These are phyloP conservation scores for Xerocomus amazonicus DNA, from an alignment of 1,284 basidiomycete species.

Conservation along the genomic window DNA sequence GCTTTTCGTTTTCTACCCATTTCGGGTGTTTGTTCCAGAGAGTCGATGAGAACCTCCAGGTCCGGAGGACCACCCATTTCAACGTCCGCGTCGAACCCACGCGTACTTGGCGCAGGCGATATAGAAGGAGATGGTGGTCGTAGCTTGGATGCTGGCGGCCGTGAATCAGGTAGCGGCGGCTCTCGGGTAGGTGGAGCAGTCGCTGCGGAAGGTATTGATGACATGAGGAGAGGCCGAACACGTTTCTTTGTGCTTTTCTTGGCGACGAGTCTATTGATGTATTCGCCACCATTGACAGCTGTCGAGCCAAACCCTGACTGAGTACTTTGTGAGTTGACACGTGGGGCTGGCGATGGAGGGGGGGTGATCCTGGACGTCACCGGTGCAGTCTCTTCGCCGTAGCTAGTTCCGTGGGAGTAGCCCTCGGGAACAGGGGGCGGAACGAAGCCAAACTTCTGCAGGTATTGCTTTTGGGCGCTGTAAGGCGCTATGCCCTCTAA, in stretches of 20 bases:
- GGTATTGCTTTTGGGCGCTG: conserved; percentile 70
- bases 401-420: conserved; percentile 53
- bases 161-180: conserved; percentile 11
- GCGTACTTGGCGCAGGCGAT: conserved; percentile 26
- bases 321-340: conserved; percentile 27
- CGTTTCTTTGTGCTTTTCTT: conserved; percentile 73
- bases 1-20: conserved; percentile 45
- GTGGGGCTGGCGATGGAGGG: conserved; percentile 44
- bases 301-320: conserved; percentile 40
- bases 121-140: conserved; percentile 24
- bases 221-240: conserved; percentile 48
- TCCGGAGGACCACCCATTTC: conserved; percentile 30
- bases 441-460: conserved; percentile 75
- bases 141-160: conserved; percentile 17
- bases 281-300: conserved; percentile 45
- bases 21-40: conserved; percentile 27
- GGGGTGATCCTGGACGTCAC: conserved; percentile 43
- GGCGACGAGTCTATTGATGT: conserved; percentile 68
- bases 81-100: conserved; percentile 33
- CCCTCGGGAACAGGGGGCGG: conserved; percentile 62
- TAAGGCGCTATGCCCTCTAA: conserved; percentile 80
- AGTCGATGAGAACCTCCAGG: conserved; percentile 37
- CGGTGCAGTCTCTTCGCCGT: conserved; percentile 16
- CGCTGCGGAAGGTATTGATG: conserved; percentile 38
- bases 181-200: conserved; percentile 16